phyloP scores from a whole-genome alignment of 805 yeast species.

The Candida methanosorbosa region DNA sequence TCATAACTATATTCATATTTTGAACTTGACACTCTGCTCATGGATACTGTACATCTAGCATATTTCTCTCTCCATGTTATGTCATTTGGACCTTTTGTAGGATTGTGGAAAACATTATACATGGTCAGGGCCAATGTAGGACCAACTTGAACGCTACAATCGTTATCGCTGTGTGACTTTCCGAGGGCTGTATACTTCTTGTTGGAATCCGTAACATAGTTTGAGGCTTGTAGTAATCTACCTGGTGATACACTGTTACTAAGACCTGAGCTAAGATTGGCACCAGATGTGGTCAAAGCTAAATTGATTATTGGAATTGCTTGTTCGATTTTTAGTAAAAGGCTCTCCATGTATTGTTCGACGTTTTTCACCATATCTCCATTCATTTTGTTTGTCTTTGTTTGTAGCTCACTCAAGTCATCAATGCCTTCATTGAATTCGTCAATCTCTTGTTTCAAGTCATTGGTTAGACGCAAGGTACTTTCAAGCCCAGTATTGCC shows the following conservation, averaged over 20 bases:
- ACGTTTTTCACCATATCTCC: slow-evolving; percentile 32
- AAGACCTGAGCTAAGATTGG: slow-evolving; percentile 41
- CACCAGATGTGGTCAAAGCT: slow-evolving; percentile 62
- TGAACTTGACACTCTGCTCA: slow-evolving; percentile 22
- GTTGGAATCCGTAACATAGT: slow-evolving; percentile 32
- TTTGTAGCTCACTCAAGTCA: slow-evolving; percentile 20
- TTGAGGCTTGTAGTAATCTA: slow-evolving; percentile 53
- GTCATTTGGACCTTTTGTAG: slow-evolving; percentile 32
- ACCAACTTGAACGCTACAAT: slow-evolving; percentile 35
- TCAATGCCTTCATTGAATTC: slow-evolving; percentile 44
- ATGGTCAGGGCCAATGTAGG: slow-evolving; percentile 49
- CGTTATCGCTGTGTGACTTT: background rate
- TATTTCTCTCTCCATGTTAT: slow-evolving; percentile 69
- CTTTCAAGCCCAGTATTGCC: slow-evolving; percentile 52
- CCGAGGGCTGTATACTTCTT: slow-evolving; percentile 7
- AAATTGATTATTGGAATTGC: slow-evolving; percentile 60
- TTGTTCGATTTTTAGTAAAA: slow-evolving; percentile 51
- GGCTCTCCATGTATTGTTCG: slow-evolving; percentile 37
- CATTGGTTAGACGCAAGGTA: slow-evolving; percentile 44
- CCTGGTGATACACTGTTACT: slow-evolving; percentile 53
- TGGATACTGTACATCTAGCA: slow-evolving; percentile 42
- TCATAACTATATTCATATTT: slow-evolving; percentile 29
- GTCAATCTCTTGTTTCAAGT: slow-evolving; percentile 49
- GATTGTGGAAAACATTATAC: slow-evolving; percentile 57
- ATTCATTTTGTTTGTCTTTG: slow-evolving; percentile 7